A percentile compares a stretch with the other conserved stretches of the same genome.
Conservation (phyloP, 805 yeast genomes). For the Starmerella powellii region DNA sequence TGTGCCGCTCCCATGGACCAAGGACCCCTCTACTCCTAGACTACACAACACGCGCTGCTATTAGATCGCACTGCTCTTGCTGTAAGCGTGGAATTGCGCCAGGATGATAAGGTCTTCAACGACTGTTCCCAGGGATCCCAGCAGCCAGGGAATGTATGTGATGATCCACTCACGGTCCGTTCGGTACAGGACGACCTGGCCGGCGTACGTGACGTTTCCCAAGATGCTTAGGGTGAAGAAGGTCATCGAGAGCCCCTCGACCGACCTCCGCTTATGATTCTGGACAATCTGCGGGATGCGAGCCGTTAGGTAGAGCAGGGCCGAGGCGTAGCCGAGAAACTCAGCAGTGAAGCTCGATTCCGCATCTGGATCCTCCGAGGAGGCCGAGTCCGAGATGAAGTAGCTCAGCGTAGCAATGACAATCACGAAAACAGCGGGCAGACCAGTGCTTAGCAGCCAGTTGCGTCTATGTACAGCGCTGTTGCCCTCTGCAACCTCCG, state of each 20-base stretch:
- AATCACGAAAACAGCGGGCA: constrained; percentile 52
- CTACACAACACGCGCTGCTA: too few species aligned
- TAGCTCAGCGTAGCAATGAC: constrained; percentile 54
- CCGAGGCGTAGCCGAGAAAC: constrained; percentile 57
- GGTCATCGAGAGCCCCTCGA: constrained; percentile 72
- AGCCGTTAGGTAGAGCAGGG: constrained; percentile 57
- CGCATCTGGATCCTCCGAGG: constrained; percentile 17
- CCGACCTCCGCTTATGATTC: constrained; percentile 65
- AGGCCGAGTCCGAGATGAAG: constrained; percentile 32
- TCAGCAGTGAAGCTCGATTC: constrained; percentile 48
- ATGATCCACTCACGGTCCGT: constrained; percentile 47
- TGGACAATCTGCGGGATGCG: constrained; percentile 77
- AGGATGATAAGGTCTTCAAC: constrained; percentile 57
- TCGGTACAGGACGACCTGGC: constrained; percentile 56
- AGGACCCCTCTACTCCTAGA: too few species aligned
- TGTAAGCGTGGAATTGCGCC: constrained; percentile 52
- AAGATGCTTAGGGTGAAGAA: constrained; percentile 62
- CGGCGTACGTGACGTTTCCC: constrained; percentile 66
- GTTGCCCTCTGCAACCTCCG: neutral
- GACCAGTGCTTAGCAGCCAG: constrained; percentile 31
- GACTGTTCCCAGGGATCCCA: constrained; percentile 70
- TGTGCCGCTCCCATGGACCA: too few species aligned
- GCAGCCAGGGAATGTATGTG: constrained; percentile 60
- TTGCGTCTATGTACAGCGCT: constrained; percentile 17
- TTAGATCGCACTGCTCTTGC: neutral